These are phyloP conservation scores for Acer negundo DNA, from an alignment of 345 rosid genomes.

Conservation along the genomic window DNA sequence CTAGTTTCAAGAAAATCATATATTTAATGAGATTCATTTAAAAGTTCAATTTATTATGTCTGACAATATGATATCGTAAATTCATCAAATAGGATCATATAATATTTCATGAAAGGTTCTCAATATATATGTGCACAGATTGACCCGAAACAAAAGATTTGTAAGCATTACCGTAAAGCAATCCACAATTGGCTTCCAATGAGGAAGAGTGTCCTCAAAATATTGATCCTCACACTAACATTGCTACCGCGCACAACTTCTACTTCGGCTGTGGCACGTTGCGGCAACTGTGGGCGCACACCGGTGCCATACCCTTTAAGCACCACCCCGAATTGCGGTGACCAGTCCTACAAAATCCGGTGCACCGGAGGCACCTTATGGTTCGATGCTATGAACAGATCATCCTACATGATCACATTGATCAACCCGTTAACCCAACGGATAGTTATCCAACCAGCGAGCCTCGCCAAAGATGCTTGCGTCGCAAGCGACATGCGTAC, in stretches of 20 bases:
- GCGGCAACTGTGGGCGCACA: slow-evolving; percentile 41
- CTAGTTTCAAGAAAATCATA: too few relatives aligned
- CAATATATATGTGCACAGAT: too few relatives aligned
- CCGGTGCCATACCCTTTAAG: slow-evolving; percentile 56
- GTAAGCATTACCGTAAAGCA: not conserved
- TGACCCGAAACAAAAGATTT: not conserved
- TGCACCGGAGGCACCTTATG: slow-evolving; percentile 32
- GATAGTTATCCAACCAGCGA: slow-evolving; percentile 37
- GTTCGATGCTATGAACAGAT: slow-evolving; percentile 44
- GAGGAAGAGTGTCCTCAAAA: slow-evolving; percentile 1
- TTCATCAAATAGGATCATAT: not conserved
- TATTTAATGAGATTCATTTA: too few relatives aligned
- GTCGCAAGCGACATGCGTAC: slow-evolving; percentile 27
- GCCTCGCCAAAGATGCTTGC: slow-evolving; percentile 29
- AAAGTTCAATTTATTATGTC: too few relatives aligned
- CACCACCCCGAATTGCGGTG: slow-evolving; percentile 46
- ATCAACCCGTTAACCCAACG: slow-evolving; percentile 35
- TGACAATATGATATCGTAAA: too few relatives aligned
- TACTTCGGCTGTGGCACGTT: slow-evolving; percentile 39
- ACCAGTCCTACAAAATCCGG: slow-evolving; percentile 42
- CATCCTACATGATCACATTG: slow-evolving; percentile 37
- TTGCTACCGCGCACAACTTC: not conserved
- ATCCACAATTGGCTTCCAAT: slow-evolving; percentile 2
- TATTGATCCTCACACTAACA: not conserved
- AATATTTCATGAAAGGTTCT: too few relatives aligned